Percentiles rank a stretch among this genome's conserved stretches.
These are phyloP conservation scores for Filosporella fistucella DNA, from an alignment of 495 filamentous ascomycete species.

Conservation along the genomic window DNA sequence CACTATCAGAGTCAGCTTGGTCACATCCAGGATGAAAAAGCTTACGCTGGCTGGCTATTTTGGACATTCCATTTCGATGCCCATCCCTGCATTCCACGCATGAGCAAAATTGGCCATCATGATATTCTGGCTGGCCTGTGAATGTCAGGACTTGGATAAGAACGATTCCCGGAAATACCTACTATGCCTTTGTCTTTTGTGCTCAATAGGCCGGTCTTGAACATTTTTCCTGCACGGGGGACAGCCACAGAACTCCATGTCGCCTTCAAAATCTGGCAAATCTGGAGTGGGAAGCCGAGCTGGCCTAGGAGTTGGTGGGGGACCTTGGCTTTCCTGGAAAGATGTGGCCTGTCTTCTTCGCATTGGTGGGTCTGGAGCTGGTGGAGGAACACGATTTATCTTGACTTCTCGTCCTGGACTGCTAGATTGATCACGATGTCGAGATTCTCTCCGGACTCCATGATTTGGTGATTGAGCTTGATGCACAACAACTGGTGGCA, in stretches of 20 bases:
- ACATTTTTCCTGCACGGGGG: too few species aligned
- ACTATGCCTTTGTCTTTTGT: too few species aligned
- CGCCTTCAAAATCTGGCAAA: slow-evolving; percentile 16
- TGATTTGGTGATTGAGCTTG: too few species aligned
- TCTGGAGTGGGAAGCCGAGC: slow-evolving; percentile 20
- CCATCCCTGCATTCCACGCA: not conserved
- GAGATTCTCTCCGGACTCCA: too few species aligned
- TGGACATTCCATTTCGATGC: not conserved
- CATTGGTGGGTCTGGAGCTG: slow-evolving; percentile 17
- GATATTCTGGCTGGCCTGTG: too few species aligned
- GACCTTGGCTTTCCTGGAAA: not conserved
- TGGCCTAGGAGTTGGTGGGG: slow-evolving; percentile 20
- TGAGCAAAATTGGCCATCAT: not conserved
- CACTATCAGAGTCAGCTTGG: slow-evolving; percentile 5
- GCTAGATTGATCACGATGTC: not conserved
- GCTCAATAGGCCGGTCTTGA: too few species aligned
- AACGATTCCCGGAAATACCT: too few species aligned
- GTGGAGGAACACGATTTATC: slow-evolving; percentile 4
- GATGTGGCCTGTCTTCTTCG: too few species aligned
- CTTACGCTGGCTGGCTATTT: slow-evolving; percentile 9
- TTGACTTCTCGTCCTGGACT: not conserved
- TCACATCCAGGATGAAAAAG: not conserved
- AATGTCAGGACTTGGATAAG: too few species aligned
- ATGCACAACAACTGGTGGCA: too few species aligned
- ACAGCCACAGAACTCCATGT: too few species aligned